Conservation (phyloP, 2,329 filamentous ascomycete genomes). For the Botrytis fabae region DNA sequence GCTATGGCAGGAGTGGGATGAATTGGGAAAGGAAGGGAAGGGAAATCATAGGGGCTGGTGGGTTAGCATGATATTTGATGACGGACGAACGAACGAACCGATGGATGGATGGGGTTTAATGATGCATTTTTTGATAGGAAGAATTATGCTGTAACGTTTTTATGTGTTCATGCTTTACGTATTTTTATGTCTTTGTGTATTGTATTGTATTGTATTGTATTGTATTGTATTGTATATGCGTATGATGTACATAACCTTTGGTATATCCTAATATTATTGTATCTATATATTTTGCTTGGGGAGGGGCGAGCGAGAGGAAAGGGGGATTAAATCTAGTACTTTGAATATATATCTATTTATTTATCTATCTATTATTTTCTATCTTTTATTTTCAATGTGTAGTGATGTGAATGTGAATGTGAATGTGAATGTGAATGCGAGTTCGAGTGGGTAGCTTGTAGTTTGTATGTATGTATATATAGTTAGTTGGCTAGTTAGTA, state of each 20-base stretch:
- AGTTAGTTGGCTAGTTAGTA: neutral
- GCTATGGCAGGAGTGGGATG: constrained; percentile 1
- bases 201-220: neutral
- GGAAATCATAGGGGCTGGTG: neutral
- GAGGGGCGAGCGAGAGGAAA: neutral
- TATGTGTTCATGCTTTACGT: neutral
- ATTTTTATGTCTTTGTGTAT: neutral
- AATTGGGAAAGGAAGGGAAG: neutral
- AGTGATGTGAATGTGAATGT: neutral
- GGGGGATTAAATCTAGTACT: neutral
- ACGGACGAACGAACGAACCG: neutral
- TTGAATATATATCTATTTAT: neutral
- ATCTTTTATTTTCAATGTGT: neutral
- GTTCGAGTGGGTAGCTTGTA: no score
- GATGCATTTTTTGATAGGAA: constrained; percentile 15
- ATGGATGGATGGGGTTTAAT: constrained; percentile 4
- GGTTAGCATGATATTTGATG: neutral
- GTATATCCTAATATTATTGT: neutral
- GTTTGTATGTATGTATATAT: no score
- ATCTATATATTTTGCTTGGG: neutral
- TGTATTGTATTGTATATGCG: neutral
- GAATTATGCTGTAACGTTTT: constrained; percentile 11
- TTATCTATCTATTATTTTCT: neutral
- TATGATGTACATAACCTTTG: neutral
- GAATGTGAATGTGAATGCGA: neutral